These are phyloP conservation scores for Cudoniella acicularis DNA, from an alignment of 495 filamentous ascomycete genomes.

Conservation along the genomic window DNA sequence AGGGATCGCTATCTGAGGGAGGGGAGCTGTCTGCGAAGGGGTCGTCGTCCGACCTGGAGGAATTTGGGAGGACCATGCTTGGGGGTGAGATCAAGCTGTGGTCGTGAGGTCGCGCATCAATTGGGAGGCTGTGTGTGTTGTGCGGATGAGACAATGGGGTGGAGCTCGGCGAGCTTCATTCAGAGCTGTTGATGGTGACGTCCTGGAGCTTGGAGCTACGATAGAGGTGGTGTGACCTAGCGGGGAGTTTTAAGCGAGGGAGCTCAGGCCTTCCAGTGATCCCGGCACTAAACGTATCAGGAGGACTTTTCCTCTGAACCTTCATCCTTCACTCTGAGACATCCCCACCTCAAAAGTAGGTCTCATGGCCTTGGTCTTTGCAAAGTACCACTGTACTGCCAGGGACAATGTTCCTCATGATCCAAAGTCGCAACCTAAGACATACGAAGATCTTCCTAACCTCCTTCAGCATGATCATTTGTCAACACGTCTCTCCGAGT, in stretches of 20 bases:
- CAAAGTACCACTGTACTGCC: background rate
- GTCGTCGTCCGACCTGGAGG: background rate
- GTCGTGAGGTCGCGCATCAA: background rate
- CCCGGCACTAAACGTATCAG: background rate
- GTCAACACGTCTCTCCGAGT: background rate
- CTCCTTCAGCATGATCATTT: background rate
- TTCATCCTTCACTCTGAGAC: background rate
- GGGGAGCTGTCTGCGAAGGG: constrained; percentile 9
- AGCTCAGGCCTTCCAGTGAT: background rate
- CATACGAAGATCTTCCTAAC: background rate
- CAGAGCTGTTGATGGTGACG: constrained; percentile 5
- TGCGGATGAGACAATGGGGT: background rate
- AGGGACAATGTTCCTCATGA: background rate
- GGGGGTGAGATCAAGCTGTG: background rate
- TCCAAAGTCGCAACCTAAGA: background rate
- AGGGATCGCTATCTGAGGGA: constrained; percentile 19
- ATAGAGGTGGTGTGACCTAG: background rate
- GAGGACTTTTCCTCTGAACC: background rate
- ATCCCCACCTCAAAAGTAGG: too few relatives aligned
- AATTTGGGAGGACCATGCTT: constrained; percentile 24
- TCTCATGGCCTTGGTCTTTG: background rate
- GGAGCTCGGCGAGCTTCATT: background rate
- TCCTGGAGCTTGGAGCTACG: background rate
- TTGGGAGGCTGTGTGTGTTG: background rate
- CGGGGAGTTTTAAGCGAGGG: background rate